phyloP scores from a whole-genome alignment of 2,329 filamentous ascomycete genomes.

The Fusarium papillatum region DNA sequence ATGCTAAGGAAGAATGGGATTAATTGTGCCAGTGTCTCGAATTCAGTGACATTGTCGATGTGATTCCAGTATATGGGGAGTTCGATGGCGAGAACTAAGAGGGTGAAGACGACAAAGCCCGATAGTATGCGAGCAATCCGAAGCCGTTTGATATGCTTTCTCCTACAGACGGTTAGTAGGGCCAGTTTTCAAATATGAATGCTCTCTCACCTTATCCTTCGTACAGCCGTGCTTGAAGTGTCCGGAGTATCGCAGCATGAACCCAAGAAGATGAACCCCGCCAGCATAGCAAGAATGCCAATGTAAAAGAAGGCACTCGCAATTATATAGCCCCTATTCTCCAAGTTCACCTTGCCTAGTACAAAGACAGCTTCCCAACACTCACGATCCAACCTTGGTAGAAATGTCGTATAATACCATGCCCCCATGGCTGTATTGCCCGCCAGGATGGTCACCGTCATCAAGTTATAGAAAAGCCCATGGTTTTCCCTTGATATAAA shows the following conservation, averaged over 20 bases:
- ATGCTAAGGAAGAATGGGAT: conserved; percentile 49
- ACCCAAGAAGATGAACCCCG: conserved; percentile 40
- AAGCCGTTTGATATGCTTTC: conserved; percentile 39
- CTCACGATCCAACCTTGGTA: conserved; percentile 37
- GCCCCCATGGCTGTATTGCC: conserved; percentile 45
- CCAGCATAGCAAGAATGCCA: conserved; percentile 41
- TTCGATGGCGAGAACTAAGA: conserved; percentile 49
- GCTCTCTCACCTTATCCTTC: conserved; percentile 36
- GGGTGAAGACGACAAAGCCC: conserved; percentile 44
- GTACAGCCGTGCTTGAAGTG: conserved; percentile 28
- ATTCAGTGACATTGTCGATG: conserved; percentile 36
- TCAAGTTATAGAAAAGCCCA: conserved; percentile 42
- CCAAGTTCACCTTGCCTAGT: conserved; percentile 45
- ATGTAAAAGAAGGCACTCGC: conserved; percentile 49
- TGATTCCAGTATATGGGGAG: conserved; percentile 51
- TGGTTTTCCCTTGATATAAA: conserved; percentile 43
- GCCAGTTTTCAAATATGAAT: neutral
- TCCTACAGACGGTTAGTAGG: conserved; percentile 17
- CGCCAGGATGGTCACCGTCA: conserved; percentile 43
- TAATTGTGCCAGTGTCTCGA: conserved; percentile 47
- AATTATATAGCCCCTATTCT: conserved; percentile 43
- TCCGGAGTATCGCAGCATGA: conserved; percentile 37
- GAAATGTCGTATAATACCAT: conserved; percentile 48
- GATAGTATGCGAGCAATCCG: conserved; percentile 26
- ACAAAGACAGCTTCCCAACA: conserved; percentile 51